A percentile compares a stretch with the other conserved stretches of the same genome.
phyloP scores from a whole-genome alignment of 169 alveolate genomes.

The Plasmodium vivax region DNA sequence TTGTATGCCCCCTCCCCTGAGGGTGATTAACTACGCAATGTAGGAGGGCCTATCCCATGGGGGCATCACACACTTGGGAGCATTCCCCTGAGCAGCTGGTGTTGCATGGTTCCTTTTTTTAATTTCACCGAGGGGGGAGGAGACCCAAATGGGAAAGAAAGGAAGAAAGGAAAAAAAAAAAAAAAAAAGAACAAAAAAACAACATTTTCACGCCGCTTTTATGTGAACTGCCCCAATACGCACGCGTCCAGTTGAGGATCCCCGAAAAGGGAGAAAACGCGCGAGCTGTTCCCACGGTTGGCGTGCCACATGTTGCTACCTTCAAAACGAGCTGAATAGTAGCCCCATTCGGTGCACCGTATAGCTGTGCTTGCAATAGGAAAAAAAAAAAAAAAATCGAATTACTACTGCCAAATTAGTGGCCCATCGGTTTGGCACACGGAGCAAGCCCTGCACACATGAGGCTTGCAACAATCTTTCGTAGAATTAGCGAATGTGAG shows the following conservation, averaged over 20 bases:
- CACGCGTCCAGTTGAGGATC: not conserved
- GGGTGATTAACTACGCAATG: not conserved
- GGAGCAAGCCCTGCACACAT: not conserved
- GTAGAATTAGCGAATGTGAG: not conserved
- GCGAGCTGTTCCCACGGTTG: not conserved
- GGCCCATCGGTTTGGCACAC: not conserved
- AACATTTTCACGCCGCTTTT: not conserved
- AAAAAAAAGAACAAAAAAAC: too few relatives aligned
- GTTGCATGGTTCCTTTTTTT: too few relatives aligned
- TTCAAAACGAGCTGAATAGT: not conserved
- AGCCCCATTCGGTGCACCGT: not conserved
- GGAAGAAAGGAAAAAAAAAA: not conserved
- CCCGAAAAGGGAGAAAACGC: not conserved
- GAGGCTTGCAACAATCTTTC: not conserved
- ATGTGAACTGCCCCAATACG: not conserved
- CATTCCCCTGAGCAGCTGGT: too few relatives aligned
- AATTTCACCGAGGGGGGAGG: not conserved
- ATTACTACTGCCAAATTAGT: not conserved
- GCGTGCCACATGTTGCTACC: not conserved
- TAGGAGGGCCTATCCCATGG: not conserved
- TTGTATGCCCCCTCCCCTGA: not conserved
- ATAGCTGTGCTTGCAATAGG: not conserved
- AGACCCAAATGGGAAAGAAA: not conserved
- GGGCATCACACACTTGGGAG: not conserved
- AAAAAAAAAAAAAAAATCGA: not conserved